Evolutionary conservation across 2,329 filamentous ascomycete genomes (phyloP), one percentile per base, ranked within the genome.

Genomic region (Alternaria angustiovoidea): DNA sequence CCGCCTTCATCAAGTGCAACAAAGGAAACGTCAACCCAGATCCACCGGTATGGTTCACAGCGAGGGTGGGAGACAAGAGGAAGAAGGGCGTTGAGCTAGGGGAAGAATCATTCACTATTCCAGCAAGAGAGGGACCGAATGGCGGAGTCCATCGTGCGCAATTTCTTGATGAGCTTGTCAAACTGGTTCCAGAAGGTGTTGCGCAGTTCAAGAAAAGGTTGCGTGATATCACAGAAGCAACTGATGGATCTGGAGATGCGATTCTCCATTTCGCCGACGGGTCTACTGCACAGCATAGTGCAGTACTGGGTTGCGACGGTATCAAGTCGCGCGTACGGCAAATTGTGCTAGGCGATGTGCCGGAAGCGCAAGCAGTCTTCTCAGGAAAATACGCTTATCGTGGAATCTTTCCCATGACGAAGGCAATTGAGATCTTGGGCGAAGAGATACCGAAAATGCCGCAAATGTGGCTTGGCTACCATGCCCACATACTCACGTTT

Each of bases 291-390:
- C 68, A 77, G 26, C 82, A 83, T 30, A 79, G 79, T 60, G 79
- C 81, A 1, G 84, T 88, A 0, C 80, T 90, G 57, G 88, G 86
- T 5, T 88, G 86, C 69, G 88, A 91, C 73, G 88, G 88, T 0
- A 88, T 91, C 68, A 87, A 87, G 70, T 87, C 85, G 0, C 78
- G 80, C 4, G 80, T 85, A 3, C 80, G 88, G 7, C 71, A 83
- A 30, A 71, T 86, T 14, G 73, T 90, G 5, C 77, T 89, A 3
- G 85, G 84, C 0, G 70, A 80, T 2, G 51, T 62, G 0, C 78
- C 81, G 3, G 76, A 81, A 0, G 71, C 81, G 26, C 24, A 55
- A 7, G 80, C 87, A 0, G 72, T 78, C 1, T 90, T 87, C 70
- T 83, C 83, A 0, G 79, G 84, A 32, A 87, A 88, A 62, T 86